These are phyloP conservation scores for Penicillium robsamsonii DNA, from an alignment of 495 filamentous ascomycete genomes.

Conservation along the genomic window DNA sequence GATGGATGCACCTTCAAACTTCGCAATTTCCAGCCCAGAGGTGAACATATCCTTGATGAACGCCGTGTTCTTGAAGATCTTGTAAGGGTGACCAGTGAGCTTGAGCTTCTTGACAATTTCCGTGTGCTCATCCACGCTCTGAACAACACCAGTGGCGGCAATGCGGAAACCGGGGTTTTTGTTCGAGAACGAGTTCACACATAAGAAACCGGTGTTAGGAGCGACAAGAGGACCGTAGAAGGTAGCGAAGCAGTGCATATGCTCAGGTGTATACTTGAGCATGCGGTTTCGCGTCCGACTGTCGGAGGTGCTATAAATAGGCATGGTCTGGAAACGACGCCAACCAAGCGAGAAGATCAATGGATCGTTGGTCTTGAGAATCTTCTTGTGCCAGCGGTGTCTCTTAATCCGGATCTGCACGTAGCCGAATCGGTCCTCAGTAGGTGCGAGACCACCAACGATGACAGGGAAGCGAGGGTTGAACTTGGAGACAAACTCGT, in stretches of 20 bases:
- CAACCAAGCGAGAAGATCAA: conserved; percentile 98
- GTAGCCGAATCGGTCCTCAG: conserved; percentile 92
- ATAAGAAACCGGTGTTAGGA: conserved; percentile 92
- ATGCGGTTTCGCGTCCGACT: conserved; percentile 90
- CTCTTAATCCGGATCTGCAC: conserved; percentile 94
- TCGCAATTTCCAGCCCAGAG: conserved; percentile 86
- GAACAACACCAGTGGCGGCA: conserved; percentile 86
- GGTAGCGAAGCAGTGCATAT: conserved; percentile 96
- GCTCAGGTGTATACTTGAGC: conserved; percentile 96
- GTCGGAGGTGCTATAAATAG: conserved; percentile 92
- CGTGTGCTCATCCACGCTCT: conserved; percentile 87
- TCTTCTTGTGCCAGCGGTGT: conserved; percentile 98
- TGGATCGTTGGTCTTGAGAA: conserved; percentile 94
- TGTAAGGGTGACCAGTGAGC: conserved; percentile 84
- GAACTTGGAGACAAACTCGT: conserved; percentile 89
- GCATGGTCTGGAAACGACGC: conserved; percentile 89
- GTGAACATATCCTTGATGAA: conserved; percentile 99
- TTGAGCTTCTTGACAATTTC: conserved; percentile 99
- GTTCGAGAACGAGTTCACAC: conserved; percentile 86
- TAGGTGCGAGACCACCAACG: conserved; percentile 82
- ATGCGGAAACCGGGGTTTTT: conserved; percentile 90
- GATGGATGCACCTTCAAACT: conserved; percentile 95
- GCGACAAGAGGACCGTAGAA: conserved; percentile 94
- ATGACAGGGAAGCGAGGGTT: conserved; percentile 81
- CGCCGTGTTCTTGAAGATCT: conserved; percentile 98